phyloP scores from a whole-genome alignment of 1,284 basidiomycete species.

The Ustilago tritici region DNA sequence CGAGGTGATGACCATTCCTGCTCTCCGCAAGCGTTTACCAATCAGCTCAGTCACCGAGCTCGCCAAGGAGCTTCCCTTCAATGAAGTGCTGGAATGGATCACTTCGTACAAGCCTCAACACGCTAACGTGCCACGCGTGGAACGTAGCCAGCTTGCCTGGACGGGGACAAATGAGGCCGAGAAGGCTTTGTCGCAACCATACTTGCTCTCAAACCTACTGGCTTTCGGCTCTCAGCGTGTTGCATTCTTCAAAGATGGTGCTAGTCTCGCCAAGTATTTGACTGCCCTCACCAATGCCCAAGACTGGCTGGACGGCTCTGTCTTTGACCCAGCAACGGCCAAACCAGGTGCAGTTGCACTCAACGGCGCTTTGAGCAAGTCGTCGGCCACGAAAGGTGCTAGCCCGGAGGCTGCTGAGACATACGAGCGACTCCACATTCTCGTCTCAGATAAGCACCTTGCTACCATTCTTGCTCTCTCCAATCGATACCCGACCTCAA shows the following conservation, averaged over 20 bases:
- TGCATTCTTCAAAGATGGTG: constrained; percentile 47
- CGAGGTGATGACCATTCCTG: constrained; percentile 51
- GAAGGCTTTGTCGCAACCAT: constrained; percentile 33
- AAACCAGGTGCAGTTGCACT: not conserved
- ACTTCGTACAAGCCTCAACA: constrained; percentile 13
- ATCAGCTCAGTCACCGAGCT: constrained; percentile 50
- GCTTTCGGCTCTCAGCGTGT: constrained; percentile 55
- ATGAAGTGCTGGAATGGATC: constrained; percentile 48
- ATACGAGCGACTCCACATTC: constrained; percentile 44
- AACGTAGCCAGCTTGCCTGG: not conserved
- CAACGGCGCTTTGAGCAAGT: not conserved
- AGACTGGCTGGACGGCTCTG: constrained; percentile 42
- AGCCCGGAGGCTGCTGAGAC: constrained; percentile 35
- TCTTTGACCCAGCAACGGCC: constrained; percentile 17
- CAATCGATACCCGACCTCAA: constrained; percentile 52
- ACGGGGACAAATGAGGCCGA: constrained; percentile 17
- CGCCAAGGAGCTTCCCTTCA: constrained; percentile 55
- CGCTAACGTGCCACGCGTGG: not conserved
- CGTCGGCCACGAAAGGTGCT: not conserved
- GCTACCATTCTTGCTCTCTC: constrained; percentile 53
- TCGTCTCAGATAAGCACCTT: constrained; percentile 58
- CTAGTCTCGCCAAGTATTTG: constrained; percentile 49
- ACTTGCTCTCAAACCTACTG: constrained; percentile 57
- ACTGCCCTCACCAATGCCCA: constrained; percentile 57
- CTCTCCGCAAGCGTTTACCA: constrained; percentile 50